Conservation (phyloP, 73 alveolate genomes). For the Breviolum minutum region DNA sequence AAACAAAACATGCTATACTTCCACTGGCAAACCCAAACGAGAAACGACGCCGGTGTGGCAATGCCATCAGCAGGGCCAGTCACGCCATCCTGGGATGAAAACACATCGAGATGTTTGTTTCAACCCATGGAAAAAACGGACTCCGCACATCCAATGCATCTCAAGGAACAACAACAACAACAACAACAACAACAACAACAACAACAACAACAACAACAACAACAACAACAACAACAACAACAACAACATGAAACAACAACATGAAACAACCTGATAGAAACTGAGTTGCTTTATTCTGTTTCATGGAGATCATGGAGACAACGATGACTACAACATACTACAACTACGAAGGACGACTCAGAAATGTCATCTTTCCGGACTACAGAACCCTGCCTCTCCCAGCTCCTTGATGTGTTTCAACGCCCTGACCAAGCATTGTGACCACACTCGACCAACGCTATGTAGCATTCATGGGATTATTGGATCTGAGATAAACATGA, state of each 20-base stretch:
- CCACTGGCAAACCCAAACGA: background rate
- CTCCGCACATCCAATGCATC: no score
- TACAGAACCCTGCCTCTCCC: constrained; percentile 31
- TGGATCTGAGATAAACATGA: no score
- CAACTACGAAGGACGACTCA: background rate
- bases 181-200: no score
- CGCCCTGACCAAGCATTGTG: constrained; percentile 10
- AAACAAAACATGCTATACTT: background rate
- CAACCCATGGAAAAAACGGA: background rate
- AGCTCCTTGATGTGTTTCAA: constrained; percentile 39
- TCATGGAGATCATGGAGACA: background rate
- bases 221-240: no score
- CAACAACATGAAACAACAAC: no score
- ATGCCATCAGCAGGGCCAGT: constrained; percentile 87
- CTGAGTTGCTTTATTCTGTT: background rate
- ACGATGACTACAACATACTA: background rate
- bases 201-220: no score
- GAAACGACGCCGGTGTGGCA: background rate
- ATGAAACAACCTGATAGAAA: no score
- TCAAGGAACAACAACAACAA: no score
- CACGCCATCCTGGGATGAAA: constrained; percentile 36
- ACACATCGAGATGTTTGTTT: background rate
- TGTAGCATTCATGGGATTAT: no score
- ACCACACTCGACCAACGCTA: no score
- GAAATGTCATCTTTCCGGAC: background rate